phyloP scores from a whole-genome alignment of 345 rosid species.

The Draba incana region DNA sequence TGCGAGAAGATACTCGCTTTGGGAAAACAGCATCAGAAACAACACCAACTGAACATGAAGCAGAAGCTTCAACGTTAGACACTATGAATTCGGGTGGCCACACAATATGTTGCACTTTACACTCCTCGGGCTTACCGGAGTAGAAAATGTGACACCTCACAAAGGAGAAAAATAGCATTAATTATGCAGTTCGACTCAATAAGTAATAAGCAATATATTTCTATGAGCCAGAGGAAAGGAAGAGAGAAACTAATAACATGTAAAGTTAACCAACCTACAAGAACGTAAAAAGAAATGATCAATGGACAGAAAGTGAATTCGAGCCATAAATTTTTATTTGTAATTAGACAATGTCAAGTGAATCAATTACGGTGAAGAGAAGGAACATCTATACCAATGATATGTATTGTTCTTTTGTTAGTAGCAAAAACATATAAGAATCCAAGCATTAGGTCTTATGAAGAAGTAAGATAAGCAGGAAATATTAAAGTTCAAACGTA shows the following conservation, averaged over 20 bases:
- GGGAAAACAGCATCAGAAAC: no score
- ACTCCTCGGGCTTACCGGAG: no score
- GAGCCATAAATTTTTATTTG: slow-evolving; percentile 4
- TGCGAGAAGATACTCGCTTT: no score
- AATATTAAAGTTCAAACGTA: not conserved
- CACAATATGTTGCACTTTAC: no score
- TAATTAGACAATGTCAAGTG: not conserved
- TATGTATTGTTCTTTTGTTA: not conserved
- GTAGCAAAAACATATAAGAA: not conserved
- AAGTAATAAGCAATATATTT: not conserved
- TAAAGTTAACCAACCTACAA: not conserved
- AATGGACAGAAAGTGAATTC: slow-evolving; percentile 5
- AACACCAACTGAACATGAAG: no score
- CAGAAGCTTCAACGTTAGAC: no score
- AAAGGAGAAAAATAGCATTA: slow-evolving; percentile 19
- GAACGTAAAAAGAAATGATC: not conserved
- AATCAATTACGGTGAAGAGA: slow-evolving; percentile 4
- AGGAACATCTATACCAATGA: not conserved
- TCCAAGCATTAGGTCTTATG: not conserved
- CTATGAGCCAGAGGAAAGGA: slow-evolving; percentile 7
- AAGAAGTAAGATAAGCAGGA: slow-evolving; percentile 5
- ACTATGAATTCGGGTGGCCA: no score
- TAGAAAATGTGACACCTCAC: slow-evolving; percentile 3
- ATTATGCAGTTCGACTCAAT: slow-evolving; percentile 10
- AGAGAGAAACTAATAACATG: not conserved